Evolutionary conservation across 768 basidiomycete species (phyloP).

Genomic region (Lanmaoa pseudosensibilis): DNA sequence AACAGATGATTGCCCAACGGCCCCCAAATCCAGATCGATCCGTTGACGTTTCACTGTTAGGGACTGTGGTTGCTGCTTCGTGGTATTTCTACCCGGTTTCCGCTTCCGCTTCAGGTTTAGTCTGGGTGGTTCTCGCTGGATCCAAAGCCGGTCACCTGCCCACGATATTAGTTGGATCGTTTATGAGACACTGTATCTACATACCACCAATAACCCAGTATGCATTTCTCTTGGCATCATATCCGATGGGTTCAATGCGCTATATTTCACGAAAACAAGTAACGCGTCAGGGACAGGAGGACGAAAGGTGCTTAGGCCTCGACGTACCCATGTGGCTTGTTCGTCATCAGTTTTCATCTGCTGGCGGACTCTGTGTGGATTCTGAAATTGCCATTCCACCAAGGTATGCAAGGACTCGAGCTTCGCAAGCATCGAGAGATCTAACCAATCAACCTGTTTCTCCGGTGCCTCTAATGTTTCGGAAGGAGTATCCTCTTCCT

Average conservation of each 20-base stretch:
- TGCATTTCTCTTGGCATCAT: conserved; percentile 73
- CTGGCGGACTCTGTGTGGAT: conserved; percentile 63
- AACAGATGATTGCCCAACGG: conserved; percentile 5
- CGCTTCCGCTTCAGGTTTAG: conserved; percentile 44
- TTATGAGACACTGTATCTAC: conserved; percentile 2
- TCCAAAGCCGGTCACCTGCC: conserved; percentile 80
- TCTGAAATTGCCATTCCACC: conserved; percentile 87
- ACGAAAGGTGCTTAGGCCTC: not conserved
- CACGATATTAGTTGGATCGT: conserved; percentile 1
- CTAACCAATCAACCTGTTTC: conserved; percentile 64
- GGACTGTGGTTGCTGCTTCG: conserved; percentile 22
- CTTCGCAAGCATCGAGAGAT: conserved; percentile 68
- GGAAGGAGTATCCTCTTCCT: conserved; percentile 20
- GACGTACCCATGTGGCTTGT: conserved; percentile 70
- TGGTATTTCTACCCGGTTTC: conserved; percentile 29
- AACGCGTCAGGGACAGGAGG: not conserved
- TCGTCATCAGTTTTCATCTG: conserved; percentile 83
- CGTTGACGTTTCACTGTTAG: conserved; percentile 29
- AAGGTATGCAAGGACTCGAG: conserved; percentile 73
- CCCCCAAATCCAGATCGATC: conserved; percentile 3
- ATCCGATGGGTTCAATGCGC: conserved; percentile 86
- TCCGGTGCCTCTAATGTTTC: conserved; percentile 28
- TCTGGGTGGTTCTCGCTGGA: conserved; percentile 68
- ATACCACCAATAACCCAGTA: conserved; percentile 85
- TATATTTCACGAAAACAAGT: conserved; percentile 29